A percentile compares a stretch with the other conserved stretches of the same genome.
These are phyloP conservation scores for Gracilaria gracilis DNA, from an alignment of 23 red algal species.

Conservation along the genomic window DNA sequence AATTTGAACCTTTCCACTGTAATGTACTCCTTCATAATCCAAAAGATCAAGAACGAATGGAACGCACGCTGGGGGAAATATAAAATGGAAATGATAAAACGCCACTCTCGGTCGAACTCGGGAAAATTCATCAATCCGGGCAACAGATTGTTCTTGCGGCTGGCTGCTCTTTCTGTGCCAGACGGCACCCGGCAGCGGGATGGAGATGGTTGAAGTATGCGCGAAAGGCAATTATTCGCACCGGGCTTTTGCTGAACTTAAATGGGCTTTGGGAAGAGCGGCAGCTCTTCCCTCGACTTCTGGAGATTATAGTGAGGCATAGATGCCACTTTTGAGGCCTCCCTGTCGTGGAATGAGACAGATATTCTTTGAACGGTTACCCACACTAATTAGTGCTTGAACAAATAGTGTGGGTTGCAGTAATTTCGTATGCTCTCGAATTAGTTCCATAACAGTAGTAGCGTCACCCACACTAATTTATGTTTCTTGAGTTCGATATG, in stretches of 20 bases:
- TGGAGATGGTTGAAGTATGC: not conserved
- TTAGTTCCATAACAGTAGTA: not conserved
- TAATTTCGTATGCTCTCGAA: not conserved
- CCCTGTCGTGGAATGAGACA: not conserved
- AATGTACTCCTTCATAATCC: slow-evolving; percentile 36
- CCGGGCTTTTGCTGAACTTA: not conserved
- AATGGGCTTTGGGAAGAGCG: slow-evolving; percentile 11
- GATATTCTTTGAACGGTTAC: not conserved
- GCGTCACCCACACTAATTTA: not conserved
- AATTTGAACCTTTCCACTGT: not conserved
- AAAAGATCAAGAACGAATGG: slow-evolving; percentile 20
- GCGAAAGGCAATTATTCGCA: not conserved
- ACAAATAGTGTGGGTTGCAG: not conserved
- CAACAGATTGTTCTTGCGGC: slow-evolving; percentile 7
- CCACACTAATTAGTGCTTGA: not conserved
- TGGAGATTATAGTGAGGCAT: not conserved
- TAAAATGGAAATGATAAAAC: not conserved
- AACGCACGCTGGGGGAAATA: not conserved
- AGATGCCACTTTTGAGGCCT: no score
- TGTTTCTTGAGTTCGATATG: not conserved
- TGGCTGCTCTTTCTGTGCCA: not conserved
- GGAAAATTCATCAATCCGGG: not conserved
- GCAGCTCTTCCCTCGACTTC: not conserved
- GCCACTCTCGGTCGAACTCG: not conserved
- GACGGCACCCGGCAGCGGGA: not conserved